phyloP scores from a whole-genome alignment of 495 filamentous ascomycete species.

The Hyaloscypha hepaticicola region DNA sequence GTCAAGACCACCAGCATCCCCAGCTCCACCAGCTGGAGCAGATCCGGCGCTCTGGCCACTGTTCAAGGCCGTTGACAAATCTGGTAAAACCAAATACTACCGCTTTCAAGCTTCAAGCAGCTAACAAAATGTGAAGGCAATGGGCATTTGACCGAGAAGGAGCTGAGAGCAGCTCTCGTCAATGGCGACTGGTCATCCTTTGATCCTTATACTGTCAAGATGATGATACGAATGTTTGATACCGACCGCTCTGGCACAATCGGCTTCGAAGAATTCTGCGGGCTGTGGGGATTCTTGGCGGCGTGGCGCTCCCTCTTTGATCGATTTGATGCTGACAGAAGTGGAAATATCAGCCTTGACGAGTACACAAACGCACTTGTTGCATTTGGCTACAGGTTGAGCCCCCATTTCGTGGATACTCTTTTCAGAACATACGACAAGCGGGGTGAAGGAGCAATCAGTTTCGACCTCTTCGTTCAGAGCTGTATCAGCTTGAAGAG shows the following conservation, averaged over 20 bases:
- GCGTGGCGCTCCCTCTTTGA: constrained; percentile 94
- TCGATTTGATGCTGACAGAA: constrained; percentile 86
- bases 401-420: constrained; percentile 74
- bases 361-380: constrained; percentile 92
- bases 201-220: constrained; percentile 92
- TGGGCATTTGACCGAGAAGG: constrained; percentile 80
- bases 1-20: constrained; percentile 46
- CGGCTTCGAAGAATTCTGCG: constrained; percentile 93
- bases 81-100: constrained; percentile 44
- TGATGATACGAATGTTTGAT: constrained; percentile 99
- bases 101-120: not conserved
- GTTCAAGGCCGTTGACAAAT: constrained; percentile 89
- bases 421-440: constrained; percentile 70
- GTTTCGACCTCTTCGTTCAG: constrained; percentile 97
- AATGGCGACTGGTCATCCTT: constrained; percentile 95
- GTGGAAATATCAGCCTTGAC: constrained; percentile 77
- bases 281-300: constrained; percentile 90
- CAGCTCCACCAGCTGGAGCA: constrained; percentile 59
- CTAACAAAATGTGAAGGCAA: constrained; percentile 47
- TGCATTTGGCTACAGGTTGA: constrained; percentile 92
- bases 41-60: constrained; percentile 79
- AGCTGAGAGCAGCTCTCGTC: constrained; percentile 88
- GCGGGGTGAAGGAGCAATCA: constrained; percentile 66
- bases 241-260: constrained; percentile 83
- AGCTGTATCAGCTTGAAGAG: constrained; percentile 93